Percentiles rank a stretch among this genome's conserved stretches.
Evolutionary conservation across 140 eudicot species (phyloP).

Genomic region (Cichorium intybus): DNA sequence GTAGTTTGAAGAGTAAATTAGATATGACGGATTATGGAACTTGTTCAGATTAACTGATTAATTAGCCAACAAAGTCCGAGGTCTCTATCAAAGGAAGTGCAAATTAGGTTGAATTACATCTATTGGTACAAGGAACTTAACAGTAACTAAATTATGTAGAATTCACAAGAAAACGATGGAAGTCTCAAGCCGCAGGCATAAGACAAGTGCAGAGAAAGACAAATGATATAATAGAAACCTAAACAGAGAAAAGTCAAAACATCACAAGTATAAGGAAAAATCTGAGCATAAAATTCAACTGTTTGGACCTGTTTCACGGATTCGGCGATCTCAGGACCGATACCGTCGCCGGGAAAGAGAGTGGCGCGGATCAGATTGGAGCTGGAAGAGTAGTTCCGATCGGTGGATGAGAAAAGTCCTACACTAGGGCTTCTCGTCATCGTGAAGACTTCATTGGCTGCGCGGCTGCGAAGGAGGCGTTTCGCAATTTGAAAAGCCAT

Average conservation of each 20-base stretch:
- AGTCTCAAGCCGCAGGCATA: neutral
- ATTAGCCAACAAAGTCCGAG: conserved; percentile 11
- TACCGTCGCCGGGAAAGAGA: conserved; percentile 96
- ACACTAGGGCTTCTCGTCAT: conserved; percentile 25
- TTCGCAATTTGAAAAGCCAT: conserved; percentile 81
- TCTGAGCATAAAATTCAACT: neutral
- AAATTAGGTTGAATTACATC: neutral
- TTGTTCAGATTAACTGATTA: neutral
- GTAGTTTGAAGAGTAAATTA: neutral
- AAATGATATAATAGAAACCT: neutral
- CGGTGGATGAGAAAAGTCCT: conserved; percentile 18
- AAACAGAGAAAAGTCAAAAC: conserved; percentile 4
- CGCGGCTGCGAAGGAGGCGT: conserved; percentile 55
- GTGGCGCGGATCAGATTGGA: conserved; percentile 74
- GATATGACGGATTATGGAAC: too few relatives aligned
- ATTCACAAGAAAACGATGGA: neutral
- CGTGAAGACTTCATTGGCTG: conserved; percentile 35
- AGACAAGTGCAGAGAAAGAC: neutral
- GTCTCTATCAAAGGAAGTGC: conserved; percentile 3
- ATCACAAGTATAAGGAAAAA: neutral
- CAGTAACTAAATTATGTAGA: neutral
- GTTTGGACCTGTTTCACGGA: conserved; percentile 75
- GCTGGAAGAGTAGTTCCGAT: conserved; percentile 44
- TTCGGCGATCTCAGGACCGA: conserved; percentile 98
- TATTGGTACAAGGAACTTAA: neutral